Evolutionary conservation across 257 asterid genomes (phyloP).

Genomic region (Forsythia viridissima): DNA sequence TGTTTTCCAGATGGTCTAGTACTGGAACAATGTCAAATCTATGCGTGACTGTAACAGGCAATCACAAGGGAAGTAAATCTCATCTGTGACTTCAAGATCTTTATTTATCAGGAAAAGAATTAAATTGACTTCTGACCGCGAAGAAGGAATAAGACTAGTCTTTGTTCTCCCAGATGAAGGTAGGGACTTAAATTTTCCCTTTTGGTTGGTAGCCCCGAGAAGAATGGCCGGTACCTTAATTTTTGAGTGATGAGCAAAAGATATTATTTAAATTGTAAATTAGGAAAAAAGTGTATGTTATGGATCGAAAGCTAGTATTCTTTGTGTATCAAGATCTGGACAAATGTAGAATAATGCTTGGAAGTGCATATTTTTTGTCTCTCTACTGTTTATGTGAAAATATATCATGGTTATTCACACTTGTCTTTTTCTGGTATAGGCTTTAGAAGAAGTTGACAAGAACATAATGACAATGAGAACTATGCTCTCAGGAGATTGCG

Average conservation of each 20-base stretch:
- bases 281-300: not conserved
- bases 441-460: constrained; percentile 98
- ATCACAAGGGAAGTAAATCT: not conserved
- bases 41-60: not conserved
- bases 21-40: not conserved
- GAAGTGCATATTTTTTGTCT: constrained; percentile 19
- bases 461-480: constrained; percentile 76
- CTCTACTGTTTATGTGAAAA: constrained; percentile 13
- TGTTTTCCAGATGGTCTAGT: not conserved
- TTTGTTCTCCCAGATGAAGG: not conserved
- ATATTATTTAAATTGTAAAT: not conserved
- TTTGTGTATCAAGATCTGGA: not conserved
- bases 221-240: not conserved
- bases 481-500: constrained; percentile 93
- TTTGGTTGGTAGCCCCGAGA: not conserved
- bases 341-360: not conserved
- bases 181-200: not conserved
- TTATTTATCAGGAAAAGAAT: not conserved
- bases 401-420: constrained; percentile 14
- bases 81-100: not conserved
- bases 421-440: constrained; percentile 45
- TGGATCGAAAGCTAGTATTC: not conserved
- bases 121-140: not conserved
- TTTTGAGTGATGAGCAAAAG: not conserved
- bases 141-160: not conserved